phyloP scores from a whole-genome alignment of 2,329 filamentous ascomycete species.

The Claviceps quebecensis region DNA sequence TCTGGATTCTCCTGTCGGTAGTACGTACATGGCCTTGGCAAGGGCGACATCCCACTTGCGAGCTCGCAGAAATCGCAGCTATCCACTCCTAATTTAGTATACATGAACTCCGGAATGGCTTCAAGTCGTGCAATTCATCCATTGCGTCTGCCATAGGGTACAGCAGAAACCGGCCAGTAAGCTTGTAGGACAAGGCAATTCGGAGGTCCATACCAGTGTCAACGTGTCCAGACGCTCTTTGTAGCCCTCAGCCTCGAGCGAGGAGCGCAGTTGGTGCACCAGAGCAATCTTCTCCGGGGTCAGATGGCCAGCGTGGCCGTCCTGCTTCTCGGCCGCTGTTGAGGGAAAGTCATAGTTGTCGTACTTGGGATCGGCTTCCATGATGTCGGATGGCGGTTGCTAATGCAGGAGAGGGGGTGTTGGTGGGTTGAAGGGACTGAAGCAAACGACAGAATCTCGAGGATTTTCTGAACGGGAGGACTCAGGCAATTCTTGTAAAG shows the following conservation, averaged over 20 bases:
- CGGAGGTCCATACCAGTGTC: conserved; percentile 53
- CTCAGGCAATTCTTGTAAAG: neutral
- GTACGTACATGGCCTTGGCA: conserved; percentile 71
- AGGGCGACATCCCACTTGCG: conserved; percentile 84
- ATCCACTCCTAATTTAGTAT: neutral
- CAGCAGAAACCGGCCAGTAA: neutral
- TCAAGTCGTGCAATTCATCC: neutral
- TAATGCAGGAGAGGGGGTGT: neutral
- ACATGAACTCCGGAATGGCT: too few relatives aligned
- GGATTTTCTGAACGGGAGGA: neutral
- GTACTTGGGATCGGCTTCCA: conserved; percentile 74
- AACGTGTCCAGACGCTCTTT: conserved; percentile 80
- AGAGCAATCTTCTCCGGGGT: conserved; percentile 78
- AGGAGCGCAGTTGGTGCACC: conserved; percentile 68
- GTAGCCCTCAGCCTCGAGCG: conserved; percentile 73
- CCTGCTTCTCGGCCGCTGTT: conserved; percentile 51
- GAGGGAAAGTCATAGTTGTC: conserved; percentile 92
- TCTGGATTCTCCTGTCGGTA: neutral
- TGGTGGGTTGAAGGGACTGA: neutral
- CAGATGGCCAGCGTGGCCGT: conserved; percentile 79
- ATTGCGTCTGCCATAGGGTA: neutral
- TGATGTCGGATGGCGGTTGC: conserved; percentile 15
- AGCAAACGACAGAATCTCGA: neutral
- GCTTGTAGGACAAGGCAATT: neutral
- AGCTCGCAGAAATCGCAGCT: conserved; percentile 83